phyloP scores from a whole-genome alignment of 768 basidiomycete genomes.

The Amanita polypyramis region DNA sequence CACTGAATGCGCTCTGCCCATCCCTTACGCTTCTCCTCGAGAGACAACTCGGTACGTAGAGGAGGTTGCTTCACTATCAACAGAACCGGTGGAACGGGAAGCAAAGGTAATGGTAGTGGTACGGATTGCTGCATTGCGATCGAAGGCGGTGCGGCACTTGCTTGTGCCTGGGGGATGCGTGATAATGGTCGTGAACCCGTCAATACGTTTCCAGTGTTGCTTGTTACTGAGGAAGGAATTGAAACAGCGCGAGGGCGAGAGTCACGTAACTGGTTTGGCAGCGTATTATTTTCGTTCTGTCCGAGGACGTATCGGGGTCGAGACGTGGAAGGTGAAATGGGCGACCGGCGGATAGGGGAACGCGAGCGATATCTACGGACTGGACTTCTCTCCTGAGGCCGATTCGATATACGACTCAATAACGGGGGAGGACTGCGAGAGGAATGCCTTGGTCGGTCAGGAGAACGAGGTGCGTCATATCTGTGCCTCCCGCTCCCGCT shows the following conservation, averaged over 20 bases:
- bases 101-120: conserved; percentile 12
- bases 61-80: conserved; percentile 6
- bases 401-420: background rate
- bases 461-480: background rate
- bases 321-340: background rate
- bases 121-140: background rate
- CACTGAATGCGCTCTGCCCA: conserved; percentile 19
- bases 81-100: conserved; percentile 11
- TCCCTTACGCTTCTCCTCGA: conserved; percentile 11
- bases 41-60: conserved; percentile 7
- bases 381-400: background rate
- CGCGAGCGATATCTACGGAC: background rate
- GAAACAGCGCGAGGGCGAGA: conserved; percentile 6
- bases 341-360: background rate
- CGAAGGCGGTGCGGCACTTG: background rate
- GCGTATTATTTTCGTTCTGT: background rate
- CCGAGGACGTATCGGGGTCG: background rate
- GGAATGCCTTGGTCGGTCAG: background rate
- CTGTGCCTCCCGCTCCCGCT: background rate
- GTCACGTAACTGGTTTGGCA: background rate
- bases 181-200: background rate
- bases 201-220: background rate
- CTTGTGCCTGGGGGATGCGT: background rate
- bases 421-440: background rate
- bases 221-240: conserved; percentile 5